Evolutionary conservation across 2,329 filamentous ascomycete genomes (phyloP), one percentile per base, ranked within the genome.

Genomic region (Pyrenophora tritici-repentis): DNA sequence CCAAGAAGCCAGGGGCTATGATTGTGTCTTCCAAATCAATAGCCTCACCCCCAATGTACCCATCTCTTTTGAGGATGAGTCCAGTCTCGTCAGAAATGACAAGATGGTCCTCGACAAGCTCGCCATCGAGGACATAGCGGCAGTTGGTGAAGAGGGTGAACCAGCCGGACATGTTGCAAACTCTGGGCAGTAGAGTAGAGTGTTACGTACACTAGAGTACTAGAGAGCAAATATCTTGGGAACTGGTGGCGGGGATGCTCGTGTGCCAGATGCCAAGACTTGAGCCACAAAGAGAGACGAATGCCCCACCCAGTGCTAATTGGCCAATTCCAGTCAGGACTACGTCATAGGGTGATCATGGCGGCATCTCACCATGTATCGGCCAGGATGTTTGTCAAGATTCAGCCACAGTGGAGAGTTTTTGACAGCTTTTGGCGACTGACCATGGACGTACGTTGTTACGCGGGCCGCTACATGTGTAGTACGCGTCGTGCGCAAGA

Each of bases 1-100:
- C 81, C 17, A 83, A 68, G 58, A 81, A 82, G 3, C 81, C 82
- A 8, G 81, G 81, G 4, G 81, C 78, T 45, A 83, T 70, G 40
- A 83, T 79, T 39, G 68, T 73, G 34, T 77, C 77, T 33, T 78
- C 71, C 9, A 83, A 63, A 59, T 83, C 80, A 39, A 80, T 64
- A 10, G 71, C 72, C 35, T 78, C 73, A 22, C 74, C 76, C 36
- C 74, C 75, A 50, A 76, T 76, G 53, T 76, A 76, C 26, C 75
- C 74, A 31, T 75, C 74, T 47, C 70, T 62, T 57, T 74, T 70
- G 34, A 78, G 55, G 50, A 79, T 78, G 17, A 68, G 61, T 14
- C 77, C 78, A 2, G 73, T 75, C 44, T 76, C 75, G 44, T 76
- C 73, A 13, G 76, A 77, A 35, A 79, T 73, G 47, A 78, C 74